Conservation (phyloP, 345 rosid species). For the Leavenworthia alabamica region DNA sequence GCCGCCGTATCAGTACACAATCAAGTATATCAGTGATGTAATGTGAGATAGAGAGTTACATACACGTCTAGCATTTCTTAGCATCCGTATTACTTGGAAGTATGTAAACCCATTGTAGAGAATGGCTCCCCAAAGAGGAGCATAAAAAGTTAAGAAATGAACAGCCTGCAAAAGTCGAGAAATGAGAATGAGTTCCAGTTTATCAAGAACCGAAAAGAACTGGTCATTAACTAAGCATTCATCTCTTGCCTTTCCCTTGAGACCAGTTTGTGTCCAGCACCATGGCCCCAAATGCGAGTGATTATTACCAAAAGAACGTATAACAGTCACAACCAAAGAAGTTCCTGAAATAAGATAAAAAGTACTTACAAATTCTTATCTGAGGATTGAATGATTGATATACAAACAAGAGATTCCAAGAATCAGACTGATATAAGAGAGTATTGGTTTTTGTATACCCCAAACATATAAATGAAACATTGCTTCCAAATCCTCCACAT, state of each 20-base stretch:
- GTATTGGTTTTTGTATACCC: conserved; percentile 47
- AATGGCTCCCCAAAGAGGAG: conserved; percentile 94
- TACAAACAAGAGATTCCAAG: not conserved
- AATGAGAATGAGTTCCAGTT: not conserved
- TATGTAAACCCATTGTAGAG: conserved; percentile 91
- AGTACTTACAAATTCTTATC: not conserved
- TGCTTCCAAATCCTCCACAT: conserved; percentile 93
- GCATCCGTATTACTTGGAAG: conserved; percentile 93
- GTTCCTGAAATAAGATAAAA: conserved; percentile 69
- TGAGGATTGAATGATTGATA: not conserved
- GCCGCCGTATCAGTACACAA: not conserved
- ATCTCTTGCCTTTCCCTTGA: conserved; percentile 67
- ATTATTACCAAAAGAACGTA: conserved; percentile 79
- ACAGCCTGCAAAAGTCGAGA: conserved; percentile 57
- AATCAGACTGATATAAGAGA: not conserved
- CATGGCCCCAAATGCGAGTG: conserved; percentile 62
- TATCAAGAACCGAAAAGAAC: too few relatives aligned
- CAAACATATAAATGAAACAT: conserved; percentile 94
- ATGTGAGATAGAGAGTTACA: conserved; percentile 12
- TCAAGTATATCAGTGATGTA: not conserved
- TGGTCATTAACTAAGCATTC: not conserved
- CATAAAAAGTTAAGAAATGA: conserved; percentile 80
- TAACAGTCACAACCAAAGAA: conserved; percentile 70
- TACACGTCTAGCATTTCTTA: conserved; percentile 89
- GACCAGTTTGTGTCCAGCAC: conserved; percentile 86